phyloP scores from a whole-genome alignment of 345 rosid species.

The Raphanus raphanistrum region DNA sequence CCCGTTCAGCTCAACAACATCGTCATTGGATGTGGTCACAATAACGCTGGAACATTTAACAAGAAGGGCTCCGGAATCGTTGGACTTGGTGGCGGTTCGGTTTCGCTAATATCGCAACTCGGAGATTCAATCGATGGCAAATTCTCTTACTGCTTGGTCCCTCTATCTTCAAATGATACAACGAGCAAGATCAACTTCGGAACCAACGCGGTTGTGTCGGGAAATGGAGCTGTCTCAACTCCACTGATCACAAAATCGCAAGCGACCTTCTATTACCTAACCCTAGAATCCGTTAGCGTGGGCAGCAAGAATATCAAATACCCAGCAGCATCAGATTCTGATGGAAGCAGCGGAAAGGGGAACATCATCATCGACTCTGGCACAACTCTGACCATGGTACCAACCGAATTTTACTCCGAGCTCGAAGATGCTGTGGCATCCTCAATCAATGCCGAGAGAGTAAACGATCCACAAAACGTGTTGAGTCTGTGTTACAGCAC shows the following conservation, averaged over 20 bases:
- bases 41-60: constrained; percentile 3
- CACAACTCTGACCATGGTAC: constrained; percentile 51
- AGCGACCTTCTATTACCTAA: not conserved
- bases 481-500: constrained; percentile 42
- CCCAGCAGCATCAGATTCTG: not conserved
- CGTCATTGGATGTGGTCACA: constrained; percentile 27
- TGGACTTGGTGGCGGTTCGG: constrained; percentile 30
- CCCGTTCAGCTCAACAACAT: not conserved
- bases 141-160: constrained; percentile 34
- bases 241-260: constrained; percentile 1
- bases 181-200: constrained; percentile 32
- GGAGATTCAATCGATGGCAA: constrained; percentile 11
- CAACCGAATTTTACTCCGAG: constrained; percentile 22
- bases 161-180: not conserved
- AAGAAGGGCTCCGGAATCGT: constrained; percentile 17
- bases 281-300: constrained; percentile 28
- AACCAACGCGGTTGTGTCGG: not conserved
- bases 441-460: constrained; percentile 11
- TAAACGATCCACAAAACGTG: constrained; percentile 7
- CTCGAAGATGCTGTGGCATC: constrained; percentile 29
- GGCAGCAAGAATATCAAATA: not conserved
- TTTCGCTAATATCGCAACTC: constrained; percentile 24
- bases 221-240: constrained; percentile 23
- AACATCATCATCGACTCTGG: constrained; percentile 63
- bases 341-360: constrained; percentile 11